phyloP scores from a whole-genome alignment of 352 stramenopile species.

The Phytophthora sp. region DNA sequence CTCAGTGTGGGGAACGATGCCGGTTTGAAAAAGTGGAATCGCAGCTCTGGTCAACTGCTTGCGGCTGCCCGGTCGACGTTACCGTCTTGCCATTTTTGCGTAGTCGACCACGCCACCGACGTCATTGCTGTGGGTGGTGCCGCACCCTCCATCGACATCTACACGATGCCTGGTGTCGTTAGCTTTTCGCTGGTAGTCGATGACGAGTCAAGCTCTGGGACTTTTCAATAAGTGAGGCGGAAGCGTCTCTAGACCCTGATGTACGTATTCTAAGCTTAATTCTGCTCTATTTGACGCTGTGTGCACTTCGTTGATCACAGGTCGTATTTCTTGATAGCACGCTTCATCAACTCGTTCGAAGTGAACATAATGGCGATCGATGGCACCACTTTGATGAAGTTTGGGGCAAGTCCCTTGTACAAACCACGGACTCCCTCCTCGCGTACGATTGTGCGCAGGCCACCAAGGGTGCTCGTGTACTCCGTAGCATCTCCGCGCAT shows the following conservation, averaged over 20 bases:
- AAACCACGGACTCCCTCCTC: conserved; percentile 64
- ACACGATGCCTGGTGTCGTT: conserved; percentile 81
- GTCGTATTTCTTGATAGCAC: conserved; percentile 37
- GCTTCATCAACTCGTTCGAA: conserved; percentile 78
- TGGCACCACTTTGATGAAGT: conserved; percentile 82
- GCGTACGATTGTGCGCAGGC: conserved; percentile 51
- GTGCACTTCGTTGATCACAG: conserved; percentile 11
- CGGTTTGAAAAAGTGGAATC: conserved; percentile 78
- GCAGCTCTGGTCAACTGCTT: conserved; percentile 64
- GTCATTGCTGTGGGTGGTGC: conserved; percentile 73
- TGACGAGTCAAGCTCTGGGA: conserved; percentile 24
- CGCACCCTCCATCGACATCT: conserved; percentile 70
- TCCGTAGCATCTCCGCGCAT: conserved; percentile 36
- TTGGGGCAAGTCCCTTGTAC: conserved; percentile 72
- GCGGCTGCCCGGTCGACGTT: conserved; percentile 60
- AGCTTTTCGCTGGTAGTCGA: conserved; percentile 79
- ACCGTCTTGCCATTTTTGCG: conserved; percentile 72
- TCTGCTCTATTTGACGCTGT: conserved; percentile 28
- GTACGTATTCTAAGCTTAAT: conserved; percentile 28
- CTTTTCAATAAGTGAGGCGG: conserved; percentile 14
- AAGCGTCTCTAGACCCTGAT: neutral
- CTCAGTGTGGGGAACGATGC: conserved; percentile 77
- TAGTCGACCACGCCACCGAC: conserved; percentile 62
- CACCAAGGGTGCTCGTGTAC: conserved; percentile 63
- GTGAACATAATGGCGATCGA: conserved; percentile 87